Evolutionary conservation across 2,329 filamentous ascomycete species (phyloP).

Genomic region (Neurospora crassa): DNA sequence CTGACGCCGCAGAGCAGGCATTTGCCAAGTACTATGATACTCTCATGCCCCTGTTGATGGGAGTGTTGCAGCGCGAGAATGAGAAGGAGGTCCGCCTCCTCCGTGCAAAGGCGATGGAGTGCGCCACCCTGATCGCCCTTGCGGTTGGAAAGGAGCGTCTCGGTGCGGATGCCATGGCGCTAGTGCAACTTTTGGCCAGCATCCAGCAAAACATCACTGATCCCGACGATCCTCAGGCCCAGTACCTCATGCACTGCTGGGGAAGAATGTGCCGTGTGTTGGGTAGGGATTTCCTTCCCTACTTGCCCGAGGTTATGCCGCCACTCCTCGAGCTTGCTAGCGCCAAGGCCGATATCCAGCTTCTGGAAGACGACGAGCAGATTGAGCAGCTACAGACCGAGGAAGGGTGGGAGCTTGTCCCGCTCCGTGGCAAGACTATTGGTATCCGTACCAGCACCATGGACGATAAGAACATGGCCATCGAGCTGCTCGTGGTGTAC

Average conservation of each 20-base stretch:
- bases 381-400: conserved; percentile 88
- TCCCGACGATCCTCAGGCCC: conserved; percentile 87
- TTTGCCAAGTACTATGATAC: conserved; percentile 94
- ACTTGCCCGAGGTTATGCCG: conserved; percentile 87
- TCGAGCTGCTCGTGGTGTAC: conserved; percentile 94
- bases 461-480: conserved; percentile 99
- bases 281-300: conserved; percentile 82
- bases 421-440: conserved; percentile 94
- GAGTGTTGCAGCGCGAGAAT: conserved; percentile 79
- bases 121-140: conserved; percentile 87
- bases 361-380: conserved; percentile 91
- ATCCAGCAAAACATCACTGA: conserved; percentile 85
- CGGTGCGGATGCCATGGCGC: conserved; percentile 72
- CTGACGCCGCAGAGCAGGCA: conserved; percentile 92
- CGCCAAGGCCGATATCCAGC: conserved; percentile 93
- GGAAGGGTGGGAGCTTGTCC: conserved; percentile 95
- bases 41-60: conserved; percentile 89
- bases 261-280: conserved; percentile 96
- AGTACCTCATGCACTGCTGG: conserved; percentile 98
- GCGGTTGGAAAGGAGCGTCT: conserved; percentile 92
- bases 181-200: conserved; percentile 78
- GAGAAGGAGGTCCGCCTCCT: conserved; percentile 88
- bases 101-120: conserved; percentile 97
- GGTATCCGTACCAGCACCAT: conserved; percentile 95
- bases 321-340: conserved; percentile 83